Base-by-base conservation (phyloP, 1,284 basidiomycete species). In the Tylopilus sp. region DNA sequence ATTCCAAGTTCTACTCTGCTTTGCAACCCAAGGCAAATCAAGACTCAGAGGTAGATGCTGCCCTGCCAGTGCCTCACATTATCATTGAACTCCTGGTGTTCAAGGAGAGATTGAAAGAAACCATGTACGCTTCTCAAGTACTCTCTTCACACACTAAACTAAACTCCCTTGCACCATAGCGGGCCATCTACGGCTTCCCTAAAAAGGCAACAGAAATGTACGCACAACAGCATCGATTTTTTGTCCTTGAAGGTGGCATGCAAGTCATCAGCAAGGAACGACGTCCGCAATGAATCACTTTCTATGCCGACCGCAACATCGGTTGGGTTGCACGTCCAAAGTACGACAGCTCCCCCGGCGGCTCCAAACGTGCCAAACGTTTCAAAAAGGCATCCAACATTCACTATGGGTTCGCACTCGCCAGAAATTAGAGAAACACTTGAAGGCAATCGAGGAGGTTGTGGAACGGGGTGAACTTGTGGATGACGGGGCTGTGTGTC, bases 311-410 rank as follows among this genome's bases (percentile, higher is more conserved):
- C 67, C 92, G 95, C 76, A 91, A 89, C 70, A 92, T 95, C 69
- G 93, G 91, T n/a, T 95, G 92, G 88, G 91, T 95, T 58, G 92
- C 94, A 15, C 89, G 95, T 52, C 94, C 94, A 0, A 83, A 82
- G 52, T 89, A 93, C 72, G 51, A 60, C 67, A 36, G 3, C n/a
- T 44, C 71, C 19, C 53, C 61, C 8, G 61, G 26, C 13, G 93
- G 92, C 0, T 95, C 89, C 84, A 85, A 90, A 60, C 92, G 95
- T 58, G 91, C 92, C 4, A 95, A 95, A 58, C 88, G 93, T 32
- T 96, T 95, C 87, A 95, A 96, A 84, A 96, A 96, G 77, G 94
- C 93, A 0, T 91, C 89, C 4, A 96, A 96, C 78, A 91, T 96
- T 89, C 96, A 96, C 80, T 95, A 93, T 74, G 93, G 87, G 1